A percentile compares a stretch with the other conserved stretches of the same genome.
Conservation (phyloP, 345 rosid genomes). For the Mangifera indica region DNA sequence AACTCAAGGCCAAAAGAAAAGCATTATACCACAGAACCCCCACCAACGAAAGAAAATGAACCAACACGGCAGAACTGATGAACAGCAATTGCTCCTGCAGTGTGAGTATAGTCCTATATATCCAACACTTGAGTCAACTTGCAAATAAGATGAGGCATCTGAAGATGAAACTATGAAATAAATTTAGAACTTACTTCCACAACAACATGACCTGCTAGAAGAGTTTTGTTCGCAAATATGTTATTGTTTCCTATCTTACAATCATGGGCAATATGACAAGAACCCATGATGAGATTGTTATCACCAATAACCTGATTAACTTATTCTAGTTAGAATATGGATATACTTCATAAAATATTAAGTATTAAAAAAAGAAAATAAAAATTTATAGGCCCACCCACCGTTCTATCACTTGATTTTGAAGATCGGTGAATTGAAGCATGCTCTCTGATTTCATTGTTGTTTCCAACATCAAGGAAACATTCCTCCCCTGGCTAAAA, state of each 20-base stretch:
- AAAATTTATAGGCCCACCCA: constrained; percentile 21
- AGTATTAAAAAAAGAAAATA: not conserved
- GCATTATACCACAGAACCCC: constrained; percentile 83
- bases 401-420: constrained; percentile 66
- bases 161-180: not conserved
- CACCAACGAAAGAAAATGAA: constrained; percentile 79
- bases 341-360: not conserved
- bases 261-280: constrained; percentile 96
- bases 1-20: constrained; percentile 10
- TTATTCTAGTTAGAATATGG: constrained; percentile 16
- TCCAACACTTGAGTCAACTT: constrained; percentile 32
- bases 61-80: constrained; percentile 91
- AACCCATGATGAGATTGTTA: constrained; percentile 92
- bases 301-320: constrained; percentile 70
- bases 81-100: constrained; percentile 77
- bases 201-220: constrained; percentile 89
- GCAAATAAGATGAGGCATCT: constrained; percentile 16
- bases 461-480: constrained; percentile 71
- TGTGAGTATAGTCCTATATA: constrained; percentile 71
- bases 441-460: constrained; percentile 88
- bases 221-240: constrained; percentile 84
- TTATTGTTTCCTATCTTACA: constrained; percentile 82
- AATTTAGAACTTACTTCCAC: constrained; percentile 60
- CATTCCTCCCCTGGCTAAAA: constrained; percentile 72
- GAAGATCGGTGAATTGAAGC: constrained; percentile 90